These are phyloP conservation scores for Skeletonema costatum DNA, from an alignment of 108 stramenopile species.

Conservation along the genomic window DNA sequence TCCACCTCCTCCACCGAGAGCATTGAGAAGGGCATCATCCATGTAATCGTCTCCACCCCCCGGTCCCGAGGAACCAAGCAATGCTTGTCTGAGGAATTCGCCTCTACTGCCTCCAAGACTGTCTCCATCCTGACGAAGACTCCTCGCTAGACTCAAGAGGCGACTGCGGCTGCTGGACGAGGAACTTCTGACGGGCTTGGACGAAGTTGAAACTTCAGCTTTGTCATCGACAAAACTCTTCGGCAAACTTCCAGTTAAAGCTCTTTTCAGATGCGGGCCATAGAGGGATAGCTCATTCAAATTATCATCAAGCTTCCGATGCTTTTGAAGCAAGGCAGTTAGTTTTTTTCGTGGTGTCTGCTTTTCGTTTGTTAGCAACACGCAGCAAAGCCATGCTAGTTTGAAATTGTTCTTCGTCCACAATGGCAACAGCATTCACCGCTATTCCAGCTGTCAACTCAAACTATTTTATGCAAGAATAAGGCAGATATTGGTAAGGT, in stretches of 20 bases:
- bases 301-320: conserved; percentile 7
- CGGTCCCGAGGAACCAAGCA: conserved; percentile 45
- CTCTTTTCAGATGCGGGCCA: conserved; percentile 56
- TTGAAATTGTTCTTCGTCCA: conserved; percentile 60
- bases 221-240: conserved; percentile 26
- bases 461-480: background rate
- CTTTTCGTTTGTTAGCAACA: conserved; percentile 43
- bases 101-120: conserved; percentile 46
- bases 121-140: conserved; percentile 54
- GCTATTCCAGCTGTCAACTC: conserved; percentile 74
- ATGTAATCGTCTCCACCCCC: conserved; percentile 51
- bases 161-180: conserved; percentile 28
- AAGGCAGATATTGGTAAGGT: background rate
- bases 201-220: conserved; percentile 17
- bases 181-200: conserved; percentile 38
- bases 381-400: conserved; percentile 43
- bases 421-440: conserved; percentile 77
- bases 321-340: conserved; percentile 12
- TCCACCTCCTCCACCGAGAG: conserved; percentile 22
- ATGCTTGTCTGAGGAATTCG: conserved; percentile 62
- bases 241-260: conserved; percentile 62
- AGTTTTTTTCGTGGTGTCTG: conserved; percentile 48
- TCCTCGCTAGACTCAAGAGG: conserved; percentile 52
- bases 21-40: conserved; percentile 41
- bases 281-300: conserved; percentile 38